These are phyloP conservation scores for Hemisphaericaspora nanyangensis DNA, from an alignment of 805 yeast species.

Conservation along the genomic window DNA sequence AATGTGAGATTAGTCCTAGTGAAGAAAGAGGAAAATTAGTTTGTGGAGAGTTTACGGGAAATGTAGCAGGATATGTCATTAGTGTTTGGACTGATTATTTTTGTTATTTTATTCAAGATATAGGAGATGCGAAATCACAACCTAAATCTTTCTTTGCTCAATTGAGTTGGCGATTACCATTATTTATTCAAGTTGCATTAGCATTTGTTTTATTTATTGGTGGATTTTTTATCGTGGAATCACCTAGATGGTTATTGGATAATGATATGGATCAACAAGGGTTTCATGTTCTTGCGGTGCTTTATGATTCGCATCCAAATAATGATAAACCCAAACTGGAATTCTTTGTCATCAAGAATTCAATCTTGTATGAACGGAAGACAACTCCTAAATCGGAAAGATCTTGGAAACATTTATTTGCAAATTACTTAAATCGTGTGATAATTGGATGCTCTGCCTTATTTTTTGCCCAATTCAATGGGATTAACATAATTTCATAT, in stretches of 20 bases:
- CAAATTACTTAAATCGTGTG: slow-evolving; percentile 32
- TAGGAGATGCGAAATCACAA: slow-evolving; percentile 37
- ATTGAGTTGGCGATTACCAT: slow-evolving; percentile 73
- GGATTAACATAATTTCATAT: slow-evolving; percentile 56
- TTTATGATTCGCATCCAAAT: slow-evolving; percentile 28
- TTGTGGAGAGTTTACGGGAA: slow-evolving; percentile 85
- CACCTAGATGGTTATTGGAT: slow-evolving; percentile 87
- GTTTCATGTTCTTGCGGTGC: slow-evolving; percentile 27
- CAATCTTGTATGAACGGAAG: slow-evolving; percentile 36
- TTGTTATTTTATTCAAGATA: slow-evolving; percentile 59
- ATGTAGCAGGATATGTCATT: slow-evolving; percentile 73
- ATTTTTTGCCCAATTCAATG: slow-evolving; percentile 46
- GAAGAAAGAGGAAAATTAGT: slow-evolving; percentile 82
- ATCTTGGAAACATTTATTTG: slow-evolving; percentile 40
- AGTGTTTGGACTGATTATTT: slow-evolving; percentile 87
- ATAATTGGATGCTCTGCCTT: slow-evolving; percentile 40
- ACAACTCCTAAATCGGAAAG: slow-evolving; percentile 36
- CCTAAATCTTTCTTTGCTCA: slow-evolving; percentile 36
- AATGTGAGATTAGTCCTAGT: slow-evolving; percentile 84
- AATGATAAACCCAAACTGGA: slow-evolving; percentile 33
- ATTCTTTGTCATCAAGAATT: slow-evolving; percentile 44
- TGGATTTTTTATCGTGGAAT: slow-evolving; percentile 75
- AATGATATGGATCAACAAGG: slow-evolving; percentile 67
- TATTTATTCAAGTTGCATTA: slow-evolving; percentile 70
- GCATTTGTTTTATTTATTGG: slow-evolving; percentile 69